Percentiles rank a stretch among this genome's conserved stretches.
phyloP scores from a whole-genome alignment of 768 basidiomycete genomes.

The Termitomyces sp. region DNA sequence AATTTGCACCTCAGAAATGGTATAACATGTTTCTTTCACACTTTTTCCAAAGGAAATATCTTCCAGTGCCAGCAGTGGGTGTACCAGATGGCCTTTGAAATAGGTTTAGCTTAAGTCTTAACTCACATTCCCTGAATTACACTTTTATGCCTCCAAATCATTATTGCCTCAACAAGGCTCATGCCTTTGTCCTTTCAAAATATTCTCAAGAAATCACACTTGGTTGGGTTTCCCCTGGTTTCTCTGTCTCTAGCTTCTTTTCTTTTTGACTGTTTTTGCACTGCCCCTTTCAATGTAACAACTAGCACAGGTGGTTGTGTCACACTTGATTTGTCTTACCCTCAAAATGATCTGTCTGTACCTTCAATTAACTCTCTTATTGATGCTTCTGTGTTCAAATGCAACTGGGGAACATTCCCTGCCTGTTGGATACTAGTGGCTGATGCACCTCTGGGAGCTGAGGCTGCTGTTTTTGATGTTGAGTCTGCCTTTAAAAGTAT shows the following conservation, averaged over 20 bases:
- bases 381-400: background rate
- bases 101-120: too few relatives aligned
- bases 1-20: too few relatives aligned
- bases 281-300: background rate
- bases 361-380: background rate
- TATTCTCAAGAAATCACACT: background rate
- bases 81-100: too few relatives aligned
- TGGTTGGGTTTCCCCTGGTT: background rate
- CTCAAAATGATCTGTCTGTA: background rate
- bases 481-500: background rate
- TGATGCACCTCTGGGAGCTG: fast-evolving
- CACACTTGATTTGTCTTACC: background rate
- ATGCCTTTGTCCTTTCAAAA: background rate
- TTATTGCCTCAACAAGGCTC: too few relatives aligned
- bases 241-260: fast-evolving
- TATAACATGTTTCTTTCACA: too few relatives aligned
- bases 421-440: background rate
- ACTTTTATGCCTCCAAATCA: too few relatives aligned
- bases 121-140: too few relatives aligned
- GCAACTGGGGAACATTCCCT: background rate
- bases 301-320: background rate
- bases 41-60: too few relatives aligned
- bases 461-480: background rate
- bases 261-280: background rate
- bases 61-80: too few relatives aligned